Base-by-base conservation (phyloP, 441 rosid species). In the California macrophylla region DNA sequence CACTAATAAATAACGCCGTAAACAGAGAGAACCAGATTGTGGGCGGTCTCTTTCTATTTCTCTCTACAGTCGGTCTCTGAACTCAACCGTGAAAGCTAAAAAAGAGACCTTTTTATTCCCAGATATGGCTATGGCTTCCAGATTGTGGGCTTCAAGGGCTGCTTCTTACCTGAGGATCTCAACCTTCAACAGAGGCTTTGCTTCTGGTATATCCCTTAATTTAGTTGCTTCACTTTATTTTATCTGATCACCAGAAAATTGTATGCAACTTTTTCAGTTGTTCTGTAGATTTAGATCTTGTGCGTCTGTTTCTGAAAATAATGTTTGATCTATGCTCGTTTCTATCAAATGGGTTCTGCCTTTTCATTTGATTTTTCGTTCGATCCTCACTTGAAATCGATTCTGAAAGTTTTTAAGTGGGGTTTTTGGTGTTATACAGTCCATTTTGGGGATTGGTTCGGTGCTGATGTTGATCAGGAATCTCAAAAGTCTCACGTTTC, bases 111-210 rank as follows among this genome's bases (percentile, higher is more conserved):
- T 38, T 38, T 38, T 38, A 38, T 6, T 42, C 52, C 52, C 52
- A 12, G 16, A 42, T 0, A 42, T 42, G 52, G 52, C 52, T 42
- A 93, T 90, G 97, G 96, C 97, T 36, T 81, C 85, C 0, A 82
- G 88, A 62, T 60, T 83, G 76, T 69, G 91, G 93, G 93, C 97
- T 66, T 88, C 96, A 54, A 86, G 87, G 77, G 92, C 91, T 66
- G 97, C 93, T 75, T 93, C 96, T 56, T 79, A 79, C 79, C 87
- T 93, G 65, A 82, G 85, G 92, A 87, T 91, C 89, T 93, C 97
- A 6, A 81, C 86, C 69, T 40, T 84, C 42, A 82, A 81, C 69
- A 84, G 91, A 80, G 88, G 87, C 2, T 87, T 87, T 72, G 61
- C 97, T 71, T 85, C 96, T 0, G 89, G 97, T 93, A 77, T 72